These are phyloP conservation scores for Phytophthora quininea DNA, from an alignment of 352 stramenopile genomes.

Conservation along the genomic window DNA sequence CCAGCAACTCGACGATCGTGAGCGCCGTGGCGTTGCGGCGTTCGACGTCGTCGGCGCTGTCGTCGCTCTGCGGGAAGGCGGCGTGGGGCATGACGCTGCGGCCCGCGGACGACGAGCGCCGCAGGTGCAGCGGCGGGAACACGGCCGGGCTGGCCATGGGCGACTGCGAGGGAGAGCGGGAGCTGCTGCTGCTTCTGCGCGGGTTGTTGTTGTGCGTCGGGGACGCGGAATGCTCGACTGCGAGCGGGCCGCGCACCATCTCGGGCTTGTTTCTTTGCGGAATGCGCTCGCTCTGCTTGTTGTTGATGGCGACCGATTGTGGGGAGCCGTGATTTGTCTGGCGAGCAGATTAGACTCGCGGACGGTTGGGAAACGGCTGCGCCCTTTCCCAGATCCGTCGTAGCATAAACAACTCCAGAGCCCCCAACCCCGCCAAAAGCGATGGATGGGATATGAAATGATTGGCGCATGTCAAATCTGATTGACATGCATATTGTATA, in stretches of 20 bases:
- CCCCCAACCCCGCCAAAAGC: neutral
- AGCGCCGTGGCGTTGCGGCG: slow-evolving; percentile 44
- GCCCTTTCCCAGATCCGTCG: slow-evolving; percentile 3
- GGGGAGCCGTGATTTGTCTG: neutral
- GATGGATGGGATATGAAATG: neutral
- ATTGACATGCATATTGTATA: neutral
- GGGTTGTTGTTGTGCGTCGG: neutral
- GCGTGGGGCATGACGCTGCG: slow-evolving; percentile 26
- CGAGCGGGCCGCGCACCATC: slow-evolving; percentile 23
- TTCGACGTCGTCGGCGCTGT: slow-evolving; percentile 37
- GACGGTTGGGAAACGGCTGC: slow-evolving; percentile 5
- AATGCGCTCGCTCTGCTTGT: slow-evolving; percentile 5
- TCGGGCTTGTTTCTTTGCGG: slow-evolving; percentile 22
- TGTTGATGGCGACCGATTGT: slow-evolving; percentile 38
- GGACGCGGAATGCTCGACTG: slow-evolving; percentile 33
- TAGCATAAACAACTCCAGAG: neutral
- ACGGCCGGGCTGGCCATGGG: slow-evolving; percentile 26
- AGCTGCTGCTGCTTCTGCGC: no score
- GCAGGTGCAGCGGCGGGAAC: slow-evolving; percentile 36
- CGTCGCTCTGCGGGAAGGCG: slow-evolving; percentile 28
- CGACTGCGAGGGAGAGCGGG: slow-evolving; percentile 9
- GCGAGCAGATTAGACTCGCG: neutral
- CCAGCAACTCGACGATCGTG: slow-evolving; percentile 48
- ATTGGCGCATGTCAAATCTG: neutral
- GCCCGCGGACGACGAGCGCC: slow-evolving; percentile 14